Evolutionary conservation across 345 rosid species (phyloP).

Genomic region (Jatropha curcas): DNA sequence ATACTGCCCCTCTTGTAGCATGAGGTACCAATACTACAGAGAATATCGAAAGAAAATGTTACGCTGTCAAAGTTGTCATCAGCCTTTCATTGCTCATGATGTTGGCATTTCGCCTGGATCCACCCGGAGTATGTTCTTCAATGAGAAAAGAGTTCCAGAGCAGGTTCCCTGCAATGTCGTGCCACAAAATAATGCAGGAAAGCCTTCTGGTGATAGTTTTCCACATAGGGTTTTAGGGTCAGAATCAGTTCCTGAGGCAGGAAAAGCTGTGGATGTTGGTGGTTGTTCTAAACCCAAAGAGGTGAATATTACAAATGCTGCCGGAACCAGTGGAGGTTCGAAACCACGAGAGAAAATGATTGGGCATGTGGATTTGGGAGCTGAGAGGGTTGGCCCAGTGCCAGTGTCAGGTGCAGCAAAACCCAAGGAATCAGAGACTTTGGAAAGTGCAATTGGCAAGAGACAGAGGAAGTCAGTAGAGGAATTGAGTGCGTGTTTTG

Average conservation of each 20-base stretch:
- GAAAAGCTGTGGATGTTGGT: slow-evolving; percentile 24
- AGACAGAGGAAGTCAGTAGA: slow-evolving; percentile 37
- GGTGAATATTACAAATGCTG: slow-evolving; percentile 4
- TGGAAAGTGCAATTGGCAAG: slow-evolving; percentile 33
- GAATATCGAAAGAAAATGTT: slow-evolving; percentile 38
- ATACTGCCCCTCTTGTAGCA: slow-evolving; percentile 52
- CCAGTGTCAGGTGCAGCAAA: slow-evolving; percentile 21
- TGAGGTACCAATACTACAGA: slow-evolving; percentile 43
- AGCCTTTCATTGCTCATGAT: slow-evolving; percentile 51
- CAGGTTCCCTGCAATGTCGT: slow-evolving; percentile 37
- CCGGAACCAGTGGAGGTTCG: slow-evolving; percentile 25
- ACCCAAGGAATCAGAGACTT: slow-evolving; percentile 21
- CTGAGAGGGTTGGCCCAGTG: slow-evolving; percentile 28
- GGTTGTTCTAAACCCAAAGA: slow-evolving; percentile 30
- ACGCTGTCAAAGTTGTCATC: slow-evolving; percentile 54
- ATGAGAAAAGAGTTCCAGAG: slow-evolving; percentile 34
- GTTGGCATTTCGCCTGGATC: slow-evolving; percentile 33
- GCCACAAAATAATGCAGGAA: slow-evolving; percentile 31
- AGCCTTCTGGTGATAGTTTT: slow-evolving; percentile 26
- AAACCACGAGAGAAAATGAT: slow-evolving; percentile 31
- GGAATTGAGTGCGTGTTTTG: slow-evolving; percentile 42
- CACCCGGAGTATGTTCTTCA: slow-evolving; percentile 25
- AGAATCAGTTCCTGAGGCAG: slow-evolving; percentile 20
- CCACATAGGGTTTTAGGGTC: slow-evolving; percentile 21
- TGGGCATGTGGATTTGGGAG: slow-evolving; percentile 23